Evolutionary conservation across 2,329 filamentous ascomycete genomes (phyloP), one percentile per base, ranked within the genome.

Genomic region (Diplodia seriata): DNA sequence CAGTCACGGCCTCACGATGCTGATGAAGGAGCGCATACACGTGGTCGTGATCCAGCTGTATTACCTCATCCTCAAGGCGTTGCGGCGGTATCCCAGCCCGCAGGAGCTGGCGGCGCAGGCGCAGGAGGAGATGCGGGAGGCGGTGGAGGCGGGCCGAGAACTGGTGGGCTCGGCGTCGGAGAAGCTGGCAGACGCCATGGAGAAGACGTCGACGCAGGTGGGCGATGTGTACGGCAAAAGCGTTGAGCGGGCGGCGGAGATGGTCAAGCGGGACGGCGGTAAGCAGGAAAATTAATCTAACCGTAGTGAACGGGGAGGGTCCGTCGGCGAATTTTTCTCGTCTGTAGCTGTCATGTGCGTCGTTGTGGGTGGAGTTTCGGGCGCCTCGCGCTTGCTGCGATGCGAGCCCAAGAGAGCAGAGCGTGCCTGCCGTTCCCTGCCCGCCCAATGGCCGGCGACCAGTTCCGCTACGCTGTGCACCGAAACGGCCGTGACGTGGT

Each of bases 1-100:
- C 73, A 89, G 88, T 26, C 93, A 97, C 74, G 93, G 93, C 0
- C 85, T 93, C 63, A 94, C 93, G 0, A 97, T 97, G 91, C 81
- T 94, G 66, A 88, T 91, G 68, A 97, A 97, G 79, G 91, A 94
- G 67, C 81, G 86, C 5, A 86, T 95, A 9, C 91, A 97, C 76
- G 84, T 86, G 33, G 77, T 89, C 18, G 87, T 97, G 67, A 86
- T 96, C 69, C 87, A 87, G 70, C 73, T 90, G 4, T 96, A 94
- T 79, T 91, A 92, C 71, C 74, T 89, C 7, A 75, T 90, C 1
- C 78, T 91, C n/a, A 80, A 80, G 68, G 70, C 78, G n/a, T 76
- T 81, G 69, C 76, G 78, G 71, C 73, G 76, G 65, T 83, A 76
- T 55, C 77, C 79, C 2, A 73, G 80, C 71, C 77, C 79, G 15